These are phyloP conservation scores for Tetrahymena elliotti DNA, from an alignment of 73 alveolate species.

Conservation along the genomic window DNA sequence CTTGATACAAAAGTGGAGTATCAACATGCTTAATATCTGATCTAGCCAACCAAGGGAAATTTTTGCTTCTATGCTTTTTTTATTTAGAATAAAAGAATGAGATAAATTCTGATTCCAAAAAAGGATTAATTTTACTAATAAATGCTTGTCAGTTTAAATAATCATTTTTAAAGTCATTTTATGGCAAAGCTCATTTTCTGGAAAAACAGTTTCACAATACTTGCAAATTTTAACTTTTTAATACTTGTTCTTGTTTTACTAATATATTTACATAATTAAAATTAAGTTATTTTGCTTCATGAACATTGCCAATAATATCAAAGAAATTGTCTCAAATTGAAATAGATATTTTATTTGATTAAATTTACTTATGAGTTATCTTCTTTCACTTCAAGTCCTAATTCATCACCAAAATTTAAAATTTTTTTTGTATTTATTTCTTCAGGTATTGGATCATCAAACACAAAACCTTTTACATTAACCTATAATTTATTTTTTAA, in stretches of 20 bases:
- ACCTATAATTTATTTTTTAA: not conserved
- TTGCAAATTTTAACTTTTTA: slow-evolving; percentile 57
- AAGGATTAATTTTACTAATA: not conserved
- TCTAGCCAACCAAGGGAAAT: slow-evolving; percentile 49
- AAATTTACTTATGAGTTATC: slow-evolving; percentile 5
- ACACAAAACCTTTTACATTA: slow-evolving; percentile 27
- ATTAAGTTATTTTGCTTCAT: not conserved
- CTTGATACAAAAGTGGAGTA: slow-evolving; percentile 45
- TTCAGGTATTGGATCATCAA: slow-evolving; percentile 40
- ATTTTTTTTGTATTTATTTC: slow-evolving; percentile 19
- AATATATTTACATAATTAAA: not conserved
- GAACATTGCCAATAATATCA: too few relatives aligned
- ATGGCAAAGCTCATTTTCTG: slow-evolving; percentile 48
- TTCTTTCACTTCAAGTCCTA: slow-evolving; percentile 39
- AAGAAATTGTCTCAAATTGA: too few relatives aligned
- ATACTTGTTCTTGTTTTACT: slow-evolving; percentile 2
- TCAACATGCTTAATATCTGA: slow-evolving; percentile 55
- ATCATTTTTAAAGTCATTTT: slow-evolving; percentile 72
- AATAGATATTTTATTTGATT: not conserved
- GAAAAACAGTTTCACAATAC: slow-evolving; percentile 55
- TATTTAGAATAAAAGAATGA: not conserved
- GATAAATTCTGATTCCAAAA: not conserved
- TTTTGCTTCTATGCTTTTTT: slow-evolving; percentile 41
- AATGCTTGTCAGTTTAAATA: slow-evolving; percentile 58
- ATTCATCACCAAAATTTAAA: slow-evolving; percentile 36